phyloP scores from a whole-genome alignment of 2,329 filamentous ascomycete genomes.

The Macrophomina tecta region DNA sequence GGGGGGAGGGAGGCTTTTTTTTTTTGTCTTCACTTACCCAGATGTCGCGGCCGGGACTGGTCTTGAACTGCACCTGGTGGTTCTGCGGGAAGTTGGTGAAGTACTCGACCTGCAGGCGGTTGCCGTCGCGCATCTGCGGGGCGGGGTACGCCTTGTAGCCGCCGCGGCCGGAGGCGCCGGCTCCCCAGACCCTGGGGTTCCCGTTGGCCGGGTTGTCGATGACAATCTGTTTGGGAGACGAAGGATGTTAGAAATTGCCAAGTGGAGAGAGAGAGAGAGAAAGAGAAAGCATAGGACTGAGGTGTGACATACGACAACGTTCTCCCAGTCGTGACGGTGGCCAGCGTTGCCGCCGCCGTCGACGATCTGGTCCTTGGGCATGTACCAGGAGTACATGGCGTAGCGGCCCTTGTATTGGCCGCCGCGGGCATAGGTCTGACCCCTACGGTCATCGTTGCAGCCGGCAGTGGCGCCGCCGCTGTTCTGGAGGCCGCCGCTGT shows the following conservation, averaged over 20 bases:
- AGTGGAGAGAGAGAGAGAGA: neutral
- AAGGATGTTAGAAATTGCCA: neutral
- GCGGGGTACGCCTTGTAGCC: slow-evolving; percentile 41
- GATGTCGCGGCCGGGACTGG: neutral
- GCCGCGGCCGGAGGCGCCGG: slow-evolving; percentile 47
- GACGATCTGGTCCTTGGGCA: slow-evolving; percentile 54
- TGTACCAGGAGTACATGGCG: slow-evolving; percentile 54
- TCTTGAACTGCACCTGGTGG: slow-evolving; percentile 41
- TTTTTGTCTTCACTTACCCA: neutral
- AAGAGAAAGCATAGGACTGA: slow-evolving; percentile 30
- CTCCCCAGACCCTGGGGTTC: slow-evolving; percentile 41
- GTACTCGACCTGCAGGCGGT: slow-evolving; percentile 43
- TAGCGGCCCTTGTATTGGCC: slow-evolving; percentile 38
- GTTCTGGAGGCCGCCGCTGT: slow-evolving; percentile 45
- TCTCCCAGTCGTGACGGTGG: slow-evolving; percentile 53
- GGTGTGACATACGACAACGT: slow-evolving; percentile 44
- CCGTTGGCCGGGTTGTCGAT: slow-evolving; percentile 34
- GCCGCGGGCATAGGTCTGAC: slow-evolving; percentile 49
- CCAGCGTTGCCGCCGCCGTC: slow-evolving; percentile 42
- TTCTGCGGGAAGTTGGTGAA: slow-evolving; percentile 40
- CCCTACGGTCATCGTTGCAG: slow-evolving; percentile 42
- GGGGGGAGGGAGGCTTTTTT: neutral
- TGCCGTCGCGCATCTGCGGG: slow-evolving; percentile 32
- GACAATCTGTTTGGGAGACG: neutral
- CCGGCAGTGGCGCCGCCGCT: slow-evolving; percentile 39